Conservation (phyloP, 495 filamentous ascomycete species). For the Trichoderma asperelloides region DNA sequence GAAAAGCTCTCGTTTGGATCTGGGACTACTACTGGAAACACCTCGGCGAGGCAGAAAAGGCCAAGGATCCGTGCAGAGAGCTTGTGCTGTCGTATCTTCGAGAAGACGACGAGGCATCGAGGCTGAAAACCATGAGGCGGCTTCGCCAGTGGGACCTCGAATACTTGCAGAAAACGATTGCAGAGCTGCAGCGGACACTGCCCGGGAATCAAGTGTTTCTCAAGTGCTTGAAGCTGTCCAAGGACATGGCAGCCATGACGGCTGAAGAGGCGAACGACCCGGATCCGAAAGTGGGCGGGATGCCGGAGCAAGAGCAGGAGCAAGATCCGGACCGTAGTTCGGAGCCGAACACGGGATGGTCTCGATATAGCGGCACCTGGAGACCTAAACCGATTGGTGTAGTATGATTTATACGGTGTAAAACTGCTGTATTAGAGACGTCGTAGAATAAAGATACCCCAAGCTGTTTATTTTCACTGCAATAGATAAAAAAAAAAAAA, state of each 20-base stretch:
- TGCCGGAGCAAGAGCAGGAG: background rate
- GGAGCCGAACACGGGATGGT: constrained; percentile 34
- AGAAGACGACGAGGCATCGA: constrained; percentile 10
- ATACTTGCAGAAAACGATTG: constrained; percentile 19
- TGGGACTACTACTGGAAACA: constrained; percentile 78
- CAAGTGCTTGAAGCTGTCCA: constrained; percentile 25
- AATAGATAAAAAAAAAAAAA: background rate
- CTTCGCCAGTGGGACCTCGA: constrained; percentile 9
- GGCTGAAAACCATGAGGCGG: constrained; percentile 11
- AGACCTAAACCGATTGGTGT: constrained; percentile 54
- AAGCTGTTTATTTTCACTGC: background rate
- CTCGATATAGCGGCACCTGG: constrained; percentile 45
- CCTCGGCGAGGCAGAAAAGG: constrained; percentile 18
- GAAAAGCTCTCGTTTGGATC: constrained; percentile 70
- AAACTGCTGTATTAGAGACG: background rate
- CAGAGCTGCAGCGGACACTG: constrained; percentile 24
- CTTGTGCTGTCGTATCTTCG: constrained; percentile 10
- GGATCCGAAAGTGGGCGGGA: constrained; percentile 11
- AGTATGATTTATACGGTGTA: background rate
- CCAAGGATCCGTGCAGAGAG: constrained; percentile 7
- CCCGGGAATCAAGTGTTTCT: constrained; percentile 27
- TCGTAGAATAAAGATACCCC: background rate
- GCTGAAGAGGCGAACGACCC: constrained; percentile 15
- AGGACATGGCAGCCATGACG: constrained; percentile 13
- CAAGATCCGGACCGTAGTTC: background rate